Percentiles rank a stretch among this genome's conserved stretches.
These are phyloP conservation scores for Rachicladosporium sp. DNA, from an alignment of 2,329 filamentous ascomycete genomes.

Conservation along the genomic window DNA sequence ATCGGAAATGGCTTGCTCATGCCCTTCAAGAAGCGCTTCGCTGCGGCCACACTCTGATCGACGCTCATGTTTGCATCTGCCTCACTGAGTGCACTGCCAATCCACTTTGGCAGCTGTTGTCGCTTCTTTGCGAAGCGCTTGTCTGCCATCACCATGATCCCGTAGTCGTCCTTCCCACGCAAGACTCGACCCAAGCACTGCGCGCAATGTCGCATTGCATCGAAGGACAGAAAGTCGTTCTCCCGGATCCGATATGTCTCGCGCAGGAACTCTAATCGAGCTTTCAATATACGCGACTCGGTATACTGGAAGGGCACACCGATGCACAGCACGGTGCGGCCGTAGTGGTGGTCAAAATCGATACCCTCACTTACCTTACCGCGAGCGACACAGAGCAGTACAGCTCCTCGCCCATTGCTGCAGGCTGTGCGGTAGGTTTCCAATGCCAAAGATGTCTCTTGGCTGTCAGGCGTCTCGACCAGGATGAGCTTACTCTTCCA, in stretches of 20 bases:
- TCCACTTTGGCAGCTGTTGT: conserved; percentile 89
- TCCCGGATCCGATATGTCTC: conserved; percentile 95
- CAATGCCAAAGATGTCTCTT: conserved; percentile 88
- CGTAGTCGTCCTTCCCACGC: conserved; percentile 94
- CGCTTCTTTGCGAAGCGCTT: conserved; percentile 87
- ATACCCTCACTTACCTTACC: conserved; percentile 97
- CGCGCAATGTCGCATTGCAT: conserved; percentile 97
- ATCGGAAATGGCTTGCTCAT: conserved; percentile 86
- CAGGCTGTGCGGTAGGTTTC: conserved; percentile 97
- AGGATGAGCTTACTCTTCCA: conserved; percentile 99
- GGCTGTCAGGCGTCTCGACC: conserved; percentile 92
- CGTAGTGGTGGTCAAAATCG: conserved; percentile 98
- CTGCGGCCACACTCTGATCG: conserved; percentile 86
- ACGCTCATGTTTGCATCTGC: conserved; percentile 83
- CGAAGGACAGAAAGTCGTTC: conserved; percentile 95
- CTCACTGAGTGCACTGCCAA: conserved; percentile 74
- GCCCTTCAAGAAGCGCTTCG: conserved; percentile 75
- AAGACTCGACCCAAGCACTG: conserved; percentile 92
- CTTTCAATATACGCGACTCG: conserved; percentile 91
- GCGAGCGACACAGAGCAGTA: conserved; percentile 86
- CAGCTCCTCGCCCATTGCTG: conserved; percentile 88
- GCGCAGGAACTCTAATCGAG: conserved; percentile 81
- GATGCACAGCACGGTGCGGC: conserved; percentile 87
- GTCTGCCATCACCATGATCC: conserved; percentile 98
- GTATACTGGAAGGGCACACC: conserved; percentile 98